Base-by-base conservation (phyloP, 225 moss, liverwort and hornwort species). In the Asterella californica region DNA sequence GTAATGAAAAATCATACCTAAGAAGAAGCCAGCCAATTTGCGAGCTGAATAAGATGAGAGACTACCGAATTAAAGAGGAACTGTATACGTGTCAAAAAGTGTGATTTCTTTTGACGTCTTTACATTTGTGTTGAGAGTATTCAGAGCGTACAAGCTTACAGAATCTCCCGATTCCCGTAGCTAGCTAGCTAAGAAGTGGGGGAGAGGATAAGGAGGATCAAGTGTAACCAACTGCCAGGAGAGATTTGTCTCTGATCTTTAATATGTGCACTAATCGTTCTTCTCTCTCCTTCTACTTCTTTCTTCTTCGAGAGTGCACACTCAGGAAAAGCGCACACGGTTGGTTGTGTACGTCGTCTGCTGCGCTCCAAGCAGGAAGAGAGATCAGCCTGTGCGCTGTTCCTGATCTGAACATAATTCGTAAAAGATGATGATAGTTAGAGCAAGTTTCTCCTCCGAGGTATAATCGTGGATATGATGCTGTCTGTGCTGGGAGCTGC, bases 281-380 rank as follows among this genome's bases (percentile, higher is more conserved):
- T 10, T 21, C 52, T 49, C 73, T n/a, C n/a, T n/a, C n/a, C n/a
- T n/a, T n/a, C n/a, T n/a, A n/a, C n/a, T n/a, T n/a, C n/a, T n/a
- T n/a, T n/a, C n/a, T n/a, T n/a, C n/a, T n/a, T n/a, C n/a, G 54
- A 45, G 65, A 80, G 72, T 77, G 84, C 84, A 84, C 84, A 84
- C 77, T 84, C 84, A 84, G 84, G 84, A 80, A 84, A 84, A 50
- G 72, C n/a, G 84, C 59, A 84, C 77, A 77, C 55, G 37, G 27
- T 60, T 61, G 52, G 4, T 45, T 45, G 22, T 57, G 5, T 57
- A 57, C 2, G 17, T 57, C 6, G 2, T 33, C 32, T 65, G 30
- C 33, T 65, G 30, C 33, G 15, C 15, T 57, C 65, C 65, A 6
- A 61, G n/a, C 61, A n/a, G 61, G n/a, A 61, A 25, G n/a, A 25